Evolutionary conservation across 495 filamentous ascomycete species (phyloP), one percentile per base, ranked within the genome.

Genomic region (Penicillium tannophilum): DNA sequence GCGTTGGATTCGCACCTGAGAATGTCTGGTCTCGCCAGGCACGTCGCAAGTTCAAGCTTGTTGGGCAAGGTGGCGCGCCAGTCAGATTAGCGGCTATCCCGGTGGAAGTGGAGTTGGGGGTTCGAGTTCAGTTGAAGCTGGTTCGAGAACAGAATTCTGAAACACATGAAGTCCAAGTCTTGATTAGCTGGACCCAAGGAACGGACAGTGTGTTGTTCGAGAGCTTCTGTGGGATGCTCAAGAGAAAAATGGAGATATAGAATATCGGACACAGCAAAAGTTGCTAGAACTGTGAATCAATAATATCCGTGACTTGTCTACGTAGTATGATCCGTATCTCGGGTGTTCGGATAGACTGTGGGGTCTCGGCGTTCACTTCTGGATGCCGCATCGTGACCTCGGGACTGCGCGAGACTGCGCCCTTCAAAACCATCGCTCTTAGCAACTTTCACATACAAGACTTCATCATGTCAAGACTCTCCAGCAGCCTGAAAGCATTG

Each of bases 201-300:
- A 76, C 72, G 8, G 90, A 98, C 54, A 74, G 79, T 5, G 83
- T 87, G 6, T 60, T 97, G 4, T 97, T 95, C 71, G 91, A 96
- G 73, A 96, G 92, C 66, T 89, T 98, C 59, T 89, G 86, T 56
- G 93, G 91, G 0, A 90, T 92, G 82, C 51, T 96, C 52, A 86
- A 85, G 63, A 69, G 84, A 55, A 80, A 82, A 58, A n/a, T 82
- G 4, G 70, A 75, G 41, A 24, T 4, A 8, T 45, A 35, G 39
- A 19, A 44, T 30, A 54, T 28, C 19, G 16, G 35, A 8, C 14
- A 31, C 39, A 1, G 36, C 12, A n/a, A 7, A 51, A 47, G 6
- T 51, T 20, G 16, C 16, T 51, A 51, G 23, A 33, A n/a, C 9
- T 33, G 28, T 0, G 6, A 28, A 28, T 3, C 28, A 28, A 28